Conservation (phyloP, 2,329 filamentous ascomycete species). For the Teratosphaeria pseudoeucalypti region DNA sequence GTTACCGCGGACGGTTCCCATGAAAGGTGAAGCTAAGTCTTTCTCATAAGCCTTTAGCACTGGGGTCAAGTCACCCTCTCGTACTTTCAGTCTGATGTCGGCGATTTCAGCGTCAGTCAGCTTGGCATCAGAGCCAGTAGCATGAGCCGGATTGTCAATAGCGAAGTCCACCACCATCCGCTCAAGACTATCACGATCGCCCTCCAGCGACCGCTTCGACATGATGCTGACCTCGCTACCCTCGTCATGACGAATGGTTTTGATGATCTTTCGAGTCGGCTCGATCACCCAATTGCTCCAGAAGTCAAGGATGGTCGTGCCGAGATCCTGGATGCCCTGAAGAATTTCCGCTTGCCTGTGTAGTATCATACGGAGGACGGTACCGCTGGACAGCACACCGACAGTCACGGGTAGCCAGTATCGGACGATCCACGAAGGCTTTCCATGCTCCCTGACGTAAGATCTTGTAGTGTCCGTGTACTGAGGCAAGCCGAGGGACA, state of each 20-base stretch:
- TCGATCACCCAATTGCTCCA: slow-evolving; percentile 95
- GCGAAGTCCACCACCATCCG: slow-evolving; percentile 98
- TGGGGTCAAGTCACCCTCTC: slow-evolving; percentile 85
- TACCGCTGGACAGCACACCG: slow-evolving; percentile 72
- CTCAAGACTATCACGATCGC: slow-evolving; percentile 83
- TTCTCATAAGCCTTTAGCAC: slow-evolving; percentile 86
- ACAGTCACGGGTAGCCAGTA: slow-evolving; percentile 77
- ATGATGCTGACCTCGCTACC: slow-evolving; percentile 92
- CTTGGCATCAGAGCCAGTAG: slow-evolving; percentile 31
- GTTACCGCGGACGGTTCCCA: slow-evolving; percentile 75
- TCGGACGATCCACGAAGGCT: slow-evolving; percentile 62
- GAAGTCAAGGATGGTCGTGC: slow-evolving; percentile 72
- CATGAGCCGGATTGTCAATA: slow-evolving; percentile 61
- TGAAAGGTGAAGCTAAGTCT: slow-evolving; percentile 71
- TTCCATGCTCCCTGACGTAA: slow-evolving; percentile 56
- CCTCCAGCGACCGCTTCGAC: slow-evolving; percentile 82
- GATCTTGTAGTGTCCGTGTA: slow-evolving; percentile 50
- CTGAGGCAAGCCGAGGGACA: slow-evolving; percentile 56
- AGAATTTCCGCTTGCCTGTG: slow-evolving; percentile 67
- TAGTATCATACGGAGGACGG: slow-evolving; percentile 67
- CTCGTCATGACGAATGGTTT: slow-evolving; percentile 86
- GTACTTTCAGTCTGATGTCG: slow-evolving; percentile 67
- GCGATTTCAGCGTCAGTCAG: slow-evolving; percentile 61
- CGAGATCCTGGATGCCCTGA: slow-evolving; percentile 70
- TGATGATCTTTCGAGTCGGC: slow-evolving; percentile 69